Percentiles rank a stretch among this genome's conserved stretches.
phyloP scores from a whole-genome alignment of 2,329 filamentous ascomycete species.

The Xylaria sp. region DNA sequence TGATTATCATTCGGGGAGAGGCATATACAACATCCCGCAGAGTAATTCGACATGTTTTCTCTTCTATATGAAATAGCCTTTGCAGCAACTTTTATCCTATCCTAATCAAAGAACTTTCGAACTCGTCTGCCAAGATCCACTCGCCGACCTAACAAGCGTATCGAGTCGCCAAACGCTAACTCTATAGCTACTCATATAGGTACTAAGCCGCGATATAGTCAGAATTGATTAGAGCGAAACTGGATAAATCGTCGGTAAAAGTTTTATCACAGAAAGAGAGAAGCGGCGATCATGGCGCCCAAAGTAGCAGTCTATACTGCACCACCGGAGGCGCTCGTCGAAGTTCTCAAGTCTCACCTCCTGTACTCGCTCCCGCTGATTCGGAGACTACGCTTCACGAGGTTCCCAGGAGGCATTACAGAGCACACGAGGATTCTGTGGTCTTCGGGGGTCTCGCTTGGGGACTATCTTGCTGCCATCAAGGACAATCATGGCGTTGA shows the following conservation, averaged over 20 bases:
- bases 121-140: background rate
- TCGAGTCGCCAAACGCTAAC: background rate
- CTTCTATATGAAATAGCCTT: background rate
- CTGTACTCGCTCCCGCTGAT: constrained; percentile 70
- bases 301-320: constrained; percentile 45
- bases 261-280: background rate
- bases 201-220: background rate
- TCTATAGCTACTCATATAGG: background rate
- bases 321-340: constrained; percentile 55
- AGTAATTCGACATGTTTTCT: background rate
- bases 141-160: background rate
- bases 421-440: constrained; percentile 57
- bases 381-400: constrained; percentile 70
- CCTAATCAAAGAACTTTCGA: background rate
- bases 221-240: background rate
- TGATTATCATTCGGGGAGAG: background rate
- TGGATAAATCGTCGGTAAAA: background rate
- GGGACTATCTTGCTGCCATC: constrained; percentile 5
- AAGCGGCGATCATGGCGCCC: constrained; percentile 20
- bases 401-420: constrained; percentile 55
- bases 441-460: constrained; percentile 22
- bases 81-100: background rate
- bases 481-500: background rate
- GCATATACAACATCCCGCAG: background rate
- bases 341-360: constrained; percentile 61